phyloP scores from a whole-genome alignment of 805 yeast genomes.

The Saccharomycopsis capsularis region DNA sequence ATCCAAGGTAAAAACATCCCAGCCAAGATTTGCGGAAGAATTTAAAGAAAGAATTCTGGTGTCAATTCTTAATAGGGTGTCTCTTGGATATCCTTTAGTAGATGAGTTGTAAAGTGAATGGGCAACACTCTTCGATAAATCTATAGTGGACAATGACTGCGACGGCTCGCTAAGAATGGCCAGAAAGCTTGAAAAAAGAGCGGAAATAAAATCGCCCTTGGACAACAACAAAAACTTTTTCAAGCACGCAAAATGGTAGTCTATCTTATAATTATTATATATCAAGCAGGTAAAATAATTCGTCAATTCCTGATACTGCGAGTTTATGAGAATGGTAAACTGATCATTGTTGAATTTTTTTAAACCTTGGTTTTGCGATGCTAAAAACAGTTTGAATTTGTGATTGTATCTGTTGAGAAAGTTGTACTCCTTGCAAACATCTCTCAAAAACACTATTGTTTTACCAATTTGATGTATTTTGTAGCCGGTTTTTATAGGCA shows the following conservation, averaged over 20 bases:
- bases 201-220: constrained; percentile 75
- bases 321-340: constrained; percentile 12
- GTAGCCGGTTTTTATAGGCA: constrained; percentile 34
- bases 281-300: constrained; percentile 14
- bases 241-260: constrained; percentile 22
- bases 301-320: constrained; percentile 16
- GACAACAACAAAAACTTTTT: constrained; percentile 51
- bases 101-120: constrained; percentile 57
- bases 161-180: constrained; percentile 55
- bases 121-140: constrained; percentile 55
- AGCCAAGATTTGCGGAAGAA: constrained; percentile 51
- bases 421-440: constrained; percentile 56
- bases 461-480: constrained; percentile 65
- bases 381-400: constrained; percentile 20
- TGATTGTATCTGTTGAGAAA: constrained; percentile 49
- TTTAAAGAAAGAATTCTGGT: constrained; percentile 73
- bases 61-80: constrained; percentile 54
- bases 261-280: constrained; percentile 16
- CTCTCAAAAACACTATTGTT: constrained; percentile 54
- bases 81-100: constrained; percentile 34
- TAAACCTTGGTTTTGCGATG: constrained; percentile 10
- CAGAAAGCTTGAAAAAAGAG: constrained; percentile 50
- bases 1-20: constrained; percentile 91
- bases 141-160: constrained; percentile 53
- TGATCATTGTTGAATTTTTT: constrained; percentile 8